Conservation (phyloP, 805 yeast genomes). For the Barnettozyma sp. region DNA sequence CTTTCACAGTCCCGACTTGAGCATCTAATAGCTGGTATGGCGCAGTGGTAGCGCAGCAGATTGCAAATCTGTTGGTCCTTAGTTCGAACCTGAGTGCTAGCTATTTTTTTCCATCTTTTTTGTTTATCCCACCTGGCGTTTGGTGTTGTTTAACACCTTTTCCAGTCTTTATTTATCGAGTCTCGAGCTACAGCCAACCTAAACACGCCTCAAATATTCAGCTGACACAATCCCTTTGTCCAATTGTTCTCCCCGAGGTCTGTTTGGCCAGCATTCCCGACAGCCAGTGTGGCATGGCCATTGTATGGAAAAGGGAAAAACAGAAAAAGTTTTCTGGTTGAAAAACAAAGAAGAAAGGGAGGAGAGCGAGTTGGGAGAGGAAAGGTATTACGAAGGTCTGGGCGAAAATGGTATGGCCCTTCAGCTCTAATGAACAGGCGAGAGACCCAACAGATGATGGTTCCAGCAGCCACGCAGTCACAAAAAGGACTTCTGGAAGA, state of each 20-base stretch:
- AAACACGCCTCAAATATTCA: too few species aligned
- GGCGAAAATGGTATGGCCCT: conserved; percentile 21
- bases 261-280: too few species aligned
- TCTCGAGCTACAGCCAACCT: too few species aligned
- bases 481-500: conserved; percentile 22
- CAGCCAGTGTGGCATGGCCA: too few species aligned
- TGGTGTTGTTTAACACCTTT: neutral
- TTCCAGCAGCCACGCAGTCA: neutral
- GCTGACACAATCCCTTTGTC: too few species aligned
- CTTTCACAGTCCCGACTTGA: too few species aligned
- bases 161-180: too few species aligned
- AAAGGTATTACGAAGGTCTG: neutral
- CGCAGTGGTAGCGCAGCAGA: conserved; percentile 99
- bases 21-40: conserved; percentile 79
- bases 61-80: conserved; percentile 98
- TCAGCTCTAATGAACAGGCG: conserved; percentile 7
- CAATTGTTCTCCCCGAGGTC: too few species aligned
- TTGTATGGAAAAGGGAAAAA: too few species aligned
- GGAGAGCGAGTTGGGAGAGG: too few species aligned
- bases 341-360: too few species aligned
- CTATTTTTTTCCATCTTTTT: conserved; percentile 41
- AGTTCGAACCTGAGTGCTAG: conserved; percentile 94
- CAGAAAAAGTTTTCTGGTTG: too few species aligned
- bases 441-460: neutral
- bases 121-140: neutral